Conservation (phyloP, 2,329 filamentous ascomycete species). For the Neocucurbitaria cava region DNA sequence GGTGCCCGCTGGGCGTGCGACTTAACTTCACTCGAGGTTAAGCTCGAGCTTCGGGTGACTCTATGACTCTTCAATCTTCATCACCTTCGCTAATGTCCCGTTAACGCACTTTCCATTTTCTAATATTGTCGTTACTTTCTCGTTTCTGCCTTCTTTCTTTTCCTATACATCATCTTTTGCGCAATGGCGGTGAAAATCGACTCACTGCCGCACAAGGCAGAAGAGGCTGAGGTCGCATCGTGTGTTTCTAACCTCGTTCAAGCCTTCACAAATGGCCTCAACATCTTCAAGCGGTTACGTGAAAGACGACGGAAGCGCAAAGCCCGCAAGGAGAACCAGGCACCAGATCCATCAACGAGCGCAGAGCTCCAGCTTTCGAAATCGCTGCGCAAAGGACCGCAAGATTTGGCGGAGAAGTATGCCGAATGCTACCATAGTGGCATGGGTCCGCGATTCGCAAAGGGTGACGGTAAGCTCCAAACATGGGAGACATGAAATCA, state of each 20-base stretch:
- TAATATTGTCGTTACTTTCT: conserved; percentile 18
- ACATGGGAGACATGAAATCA: neutral
- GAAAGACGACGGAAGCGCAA: conserved; percentile 43
- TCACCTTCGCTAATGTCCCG: conserved; percentile 30
- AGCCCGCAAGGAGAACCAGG: conserved; percentile 28
- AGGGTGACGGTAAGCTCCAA: conserved; percentile 52
- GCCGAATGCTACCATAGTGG: conserved; percentile 43
- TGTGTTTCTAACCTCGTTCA: conserved; percentile 53
- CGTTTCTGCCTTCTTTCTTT: conserved; percentile 6
- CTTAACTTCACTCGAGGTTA: conserved; percentile 19
- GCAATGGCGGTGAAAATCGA: conserved; percentile 34
- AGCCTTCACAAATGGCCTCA: conserved; percentile 54
- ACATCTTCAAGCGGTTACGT: conserved; percentile 54
- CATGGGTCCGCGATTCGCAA: conserved; percentile 50
- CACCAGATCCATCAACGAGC: conserved; percentile 28
- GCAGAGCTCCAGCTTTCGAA: conserved; percentile 50
- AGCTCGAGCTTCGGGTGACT: conserved; percentile 29
- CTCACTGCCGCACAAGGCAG: conserved; percentile 23
- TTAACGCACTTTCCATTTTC: conserved; percentile 28
- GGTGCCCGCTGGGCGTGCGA: conserved; percentile 26
- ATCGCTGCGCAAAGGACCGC: conserved; percentile 50
- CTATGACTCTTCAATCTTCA: too few relatives aligned
- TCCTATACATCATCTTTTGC: conserved; percentile 14
- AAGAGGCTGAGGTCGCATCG: conserved; percentile 37
- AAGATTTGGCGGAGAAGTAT: conserved; percentile 54